Evolutionary conservation across 1,139 yeast species (phyloP).

Genomic region (Candida buenavistaensis): DNA sequence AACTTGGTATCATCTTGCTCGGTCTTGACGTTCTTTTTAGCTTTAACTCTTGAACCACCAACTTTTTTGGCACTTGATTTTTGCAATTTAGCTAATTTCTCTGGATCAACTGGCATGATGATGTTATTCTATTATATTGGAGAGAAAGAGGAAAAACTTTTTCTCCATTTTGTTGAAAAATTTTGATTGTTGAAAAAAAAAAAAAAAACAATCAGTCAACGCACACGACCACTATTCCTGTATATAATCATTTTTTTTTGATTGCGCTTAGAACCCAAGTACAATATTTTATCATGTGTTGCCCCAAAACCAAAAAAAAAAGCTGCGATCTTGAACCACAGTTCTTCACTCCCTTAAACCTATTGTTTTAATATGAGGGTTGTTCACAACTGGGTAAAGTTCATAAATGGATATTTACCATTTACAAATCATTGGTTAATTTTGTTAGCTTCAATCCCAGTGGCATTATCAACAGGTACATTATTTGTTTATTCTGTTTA

Average conservation of each 20-base stretch:
- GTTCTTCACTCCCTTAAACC: not conserved
- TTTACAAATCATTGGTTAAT: constrained; percentile 30
- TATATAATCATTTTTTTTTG: not conserved
- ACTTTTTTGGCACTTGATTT: constrained; percentile 71
- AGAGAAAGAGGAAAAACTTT: not conserved
- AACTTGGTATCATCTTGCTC: constrained; percentile 89
- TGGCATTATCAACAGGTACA: constrained; percentile 34
- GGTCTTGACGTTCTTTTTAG: constrained; percentile 61
- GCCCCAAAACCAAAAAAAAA: not conserved
- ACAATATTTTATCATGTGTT: too few species aligned
- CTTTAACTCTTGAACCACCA: constrained; percentile 88
- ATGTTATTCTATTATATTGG: constrained; percentile 1
- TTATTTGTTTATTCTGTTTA: constrained; percentile 36
- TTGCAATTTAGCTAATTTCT: constrained; percentile 82
- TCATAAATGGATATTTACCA: constrained; percentile 25
- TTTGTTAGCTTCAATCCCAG: constrained; percentile 28
- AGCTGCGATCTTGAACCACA: constrained; percentile 2
- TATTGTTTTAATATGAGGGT: constrained; percentile 13
- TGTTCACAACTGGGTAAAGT: constrained; percentile 17
- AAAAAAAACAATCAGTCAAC: constrained; percentile 1
- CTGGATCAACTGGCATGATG: constrained; percentile 89
- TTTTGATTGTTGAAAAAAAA: constrained; percentile 4
- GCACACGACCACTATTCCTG: constrained; percentile 4
- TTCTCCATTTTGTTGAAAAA: constrained; percentile 7
- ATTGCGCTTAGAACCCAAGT: too few species aligned